A percentile compares a stretch with the other conserved stretches of the same genome.
Conservation (phyloP, 2,329 filamentous ascomycete species). For the Lomentospora prolificans region DNA sequence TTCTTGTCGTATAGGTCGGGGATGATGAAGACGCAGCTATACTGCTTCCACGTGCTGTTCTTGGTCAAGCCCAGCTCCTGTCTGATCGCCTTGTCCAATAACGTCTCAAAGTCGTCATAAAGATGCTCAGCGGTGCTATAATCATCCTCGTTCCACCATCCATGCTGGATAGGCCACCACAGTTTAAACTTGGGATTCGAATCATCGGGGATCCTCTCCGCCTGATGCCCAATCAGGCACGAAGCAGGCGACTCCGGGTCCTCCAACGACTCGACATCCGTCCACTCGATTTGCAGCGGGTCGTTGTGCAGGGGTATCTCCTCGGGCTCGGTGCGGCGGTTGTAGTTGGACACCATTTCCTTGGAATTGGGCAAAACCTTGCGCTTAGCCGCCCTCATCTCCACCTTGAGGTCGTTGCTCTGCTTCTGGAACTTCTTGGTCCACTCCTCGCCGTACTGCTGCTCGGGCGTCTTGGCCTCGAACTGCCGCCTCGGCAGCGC, state of each 20-base stretch:
- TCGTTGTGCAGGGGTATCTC: slow-evolving; percentile 92
- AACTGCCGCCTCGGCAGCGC: slow-evolving; percentile 64
- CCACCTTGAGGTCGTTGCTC: slow-evolving; percentile 76
- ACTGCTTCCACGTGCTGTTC: slow-evolving; percentile 76
- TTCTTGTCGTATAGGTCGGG: slow-evolving; percentile 93
- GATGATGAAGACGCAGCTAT: slow-evolving; percentile 94
- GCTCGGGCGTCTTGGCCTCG: slow-evolving; percentile 55
- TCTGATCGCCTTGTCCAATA: slow-evolving; percentile 78
- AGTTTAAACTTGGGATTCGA: slow-evolving; percentile 85
- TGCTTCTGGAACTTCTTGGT: slow-evolving; percentile 67
- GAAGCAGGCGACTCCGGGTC: slow-evolving; percentile 51
- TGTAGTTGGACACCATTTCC: slow-evolving; percentile 90
- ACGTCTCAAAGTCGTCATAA: slow-evolving; percentile 76
- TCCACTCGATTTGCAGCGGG: slow-evolving; percentile 90
- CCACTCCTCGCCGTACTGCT: slow-evolving; percentile 80
- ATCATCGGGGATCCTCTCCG: slow-evolving; percentile 77
- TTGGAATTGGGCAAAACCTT: slow-evolving; percentile 96
- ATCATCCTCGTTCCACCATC: slow-evolving; percentile 83
- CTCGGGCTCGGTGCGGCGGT: slow-evolving; percentile 73
- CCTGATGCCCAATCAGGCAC: slow-evolving; percentile 73
- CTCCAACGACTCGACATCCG: slow-evolving; percentile 59
- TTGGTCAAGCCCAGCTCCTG: slow-evolving; percentile 71
- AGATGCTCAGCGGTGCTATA: slow-evolving; percentile 73
- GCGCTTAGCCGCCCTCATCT: slow-evolving; percentile 89
- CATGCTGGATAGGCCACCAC: slow-evolving; percentile 82